A percentile compares a stretch with the other conserved stretches of the same genome.
Conservation (phyloP, 345 rosid species). For the Limnanthes douglasii region DNA sequence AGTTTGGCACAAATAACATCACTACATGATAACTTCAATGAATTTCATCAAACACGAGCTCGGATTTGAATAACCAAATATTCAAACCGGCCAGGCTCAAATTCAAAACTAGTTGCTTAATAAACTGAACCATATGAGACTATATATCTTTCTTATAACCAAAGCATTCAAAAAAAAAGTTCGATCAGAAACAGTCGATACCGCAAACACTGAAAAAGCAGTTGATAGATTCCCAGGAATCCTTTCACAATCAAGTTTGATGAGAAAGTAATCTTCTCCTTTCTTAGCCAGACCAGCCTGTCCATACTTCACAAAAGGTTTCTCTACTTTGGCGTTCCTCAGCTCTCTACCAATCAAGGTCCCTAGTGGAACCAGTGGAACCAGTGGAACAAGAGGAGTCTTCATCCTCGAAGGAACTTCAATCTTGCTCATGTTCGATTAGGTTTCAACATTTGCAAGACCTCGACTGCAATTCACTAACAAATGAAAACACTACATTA, state of each 20-base stretch:
- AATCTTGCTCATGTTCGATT: constrained; percentile 51
- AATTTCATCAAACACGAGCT: no score
- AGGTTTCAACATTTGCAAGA: constrained; percentile 33
- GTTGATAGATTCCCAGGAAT: constrained; percentile 67
- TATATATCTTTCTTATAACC: no score
- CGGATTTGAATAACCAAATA: no score
- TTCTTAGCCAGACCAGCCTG: constrained; percentile 97
- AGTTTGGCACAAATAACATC: no score
- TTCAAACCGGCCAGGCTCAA: no score
- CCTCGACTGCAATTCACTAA: background rate
- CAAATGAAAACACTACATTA: no score
- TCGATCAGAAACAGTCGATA: constrained; percentile 12
- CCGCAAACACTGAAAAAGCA: constrained; percentile 93
- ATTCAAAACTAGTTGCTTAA: no score
- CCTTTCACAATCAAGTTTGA: constrained; percentile 68
- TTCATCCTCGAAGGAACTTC: constrained; percentile 49
- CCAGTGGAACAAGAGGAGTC: constrained; percentile 79
- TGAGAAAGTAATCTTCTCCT: constrained; percentile 92
- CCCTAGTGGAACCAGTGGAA: constrained; percentile 86
- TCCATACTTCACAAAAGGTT: constrained; percentile 78
- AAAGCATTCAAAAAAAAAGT: background rate
- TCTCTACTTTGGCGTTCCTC: constrained; percentile 74
- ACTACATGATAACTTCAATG: no score
- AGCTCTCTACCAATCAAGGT: constrained; percentile 90
- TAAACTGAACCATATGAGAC: no score